phyloP scores from a whole-genome alignment of 208 protist species.

The Hexamita inflata region DNA sequence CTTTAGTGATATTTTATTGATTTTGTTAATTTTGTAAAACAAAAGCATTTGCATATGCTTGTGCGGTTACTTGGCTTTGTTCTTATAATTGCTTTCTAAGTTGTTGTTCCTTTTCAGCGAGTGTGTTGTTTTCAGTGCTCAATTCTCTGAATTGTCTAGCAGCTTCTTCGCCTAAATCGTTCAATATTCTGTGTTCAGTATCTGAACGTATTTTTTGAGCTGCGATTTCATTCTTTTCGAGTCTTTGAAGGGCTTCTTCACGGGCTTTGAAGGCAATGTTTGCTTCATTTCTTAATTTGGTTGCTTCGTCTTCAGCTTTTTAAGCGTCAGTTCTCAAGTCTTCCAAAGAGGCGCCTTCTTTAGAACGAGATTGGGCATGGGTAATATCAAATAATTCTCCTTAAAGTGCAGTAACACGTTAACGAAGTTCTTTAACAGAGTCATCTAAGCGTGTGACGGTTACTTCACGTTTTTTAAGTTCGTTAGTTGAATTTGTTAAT shows the following conservation, averaged over 20 bases:
- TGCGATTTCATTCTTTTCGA: constrained; percentile 15
- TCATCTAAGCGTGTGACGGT: neutral
- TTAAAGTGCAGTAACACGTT: neutral
- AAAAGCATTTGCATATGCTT: neutral
- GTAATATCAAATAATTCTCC: constrained; percentile 9
- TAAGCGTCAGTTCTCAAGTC: neutral
- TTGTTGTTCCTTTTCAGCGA: constrained; percentile 3
- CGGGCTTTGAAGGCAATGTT: constrained; percentile 23
- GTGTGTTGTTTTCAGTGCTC: neutral
- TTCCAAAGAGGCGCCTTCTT: neutral
- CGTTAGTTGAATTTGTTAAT: neutral
- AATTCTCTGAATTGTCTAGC: neutral
- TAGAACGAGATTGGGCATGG: neutral
- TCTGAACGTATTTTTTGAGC: neutral
- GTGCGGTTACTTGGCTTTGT: neutral
- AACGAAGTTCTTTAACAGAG: neutral
- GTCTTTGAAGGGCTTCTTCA: neutral
- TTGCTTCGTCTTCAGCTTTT: neutral
- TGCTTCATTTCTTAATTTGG: neutral
- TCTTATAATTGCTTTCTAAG: constrained; percentile 14
- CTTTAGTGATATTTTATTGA: neutral
- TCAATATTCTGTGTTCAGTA: neutral
- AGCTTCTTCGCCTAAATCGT: neutral
- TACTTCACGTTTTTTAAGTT: neutral
- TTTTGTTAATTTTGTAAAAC: neutral